Evolutionary conservation across 768 basidiomycete genomes (phyloP).

Genomic region (Mycena leptocephala): DNA sequence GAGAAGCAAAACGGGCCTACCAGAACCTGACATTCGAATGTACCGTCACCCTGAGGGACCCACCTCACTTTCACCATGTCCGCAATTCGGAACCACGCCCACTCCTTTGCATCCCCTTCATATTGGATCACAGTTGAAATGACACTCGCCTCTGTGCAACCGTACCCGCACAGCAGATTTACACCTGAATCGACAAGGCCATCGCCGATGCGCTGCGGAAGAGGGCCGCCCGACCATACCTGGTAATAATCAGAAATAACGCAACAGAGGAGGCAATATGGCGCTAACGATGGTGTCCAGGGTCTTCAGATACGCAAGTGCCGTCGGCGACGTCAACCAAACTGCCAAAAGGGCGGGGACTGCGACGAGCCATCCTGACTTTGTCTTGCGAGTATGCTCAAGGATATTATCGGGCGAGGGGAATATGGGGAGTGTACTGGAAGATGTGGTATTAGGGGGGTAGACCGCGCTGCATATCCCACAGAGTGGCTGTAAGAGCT

Average conservation of each 20-base stretch:
- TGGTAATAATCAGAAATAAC: no score
- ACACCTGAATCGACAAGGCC: conserved; percentile 51
- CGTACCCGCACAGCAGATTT: conserved; percentile 49
- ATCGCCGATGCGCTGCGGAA: conserved; percentile 54
- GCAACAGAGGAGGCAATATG: neutral
- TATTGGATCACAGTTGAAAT: conserved; percentile 34
- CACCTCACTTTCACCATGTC: conserved; percentile 48
- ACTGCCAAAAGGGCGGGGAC: conserved; percentile 57
- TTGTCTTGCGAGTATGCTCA: conserved; percentile 46
- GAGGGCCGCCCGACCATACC: conserved; percentile 57
- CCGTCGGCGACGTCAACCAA: conserved; percentile 50
- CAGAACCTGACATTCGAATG: conserved; percentile 56
- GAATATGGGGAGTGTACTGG: conserved; percentile 47
- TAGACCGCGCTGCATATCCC: conserved; percentile 45
- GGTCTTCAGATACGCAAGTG: conserved; percentile 42
- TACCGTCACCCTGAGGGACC: conserved; percentile 53
- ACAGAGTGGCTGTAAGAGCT: conserved; percentile 49
- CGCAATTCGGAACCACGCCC: conserved; percentile 50
- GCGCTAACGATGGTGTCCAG: conserved; percentile 40
- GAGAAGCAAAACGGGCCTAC: conserved; percentile 39
- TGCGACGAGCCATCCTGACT: conserved; percentile 47
- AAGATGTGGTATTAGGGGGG: conserved; percentile 46
- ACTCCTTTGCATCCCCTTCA: conserved; percentile 42
- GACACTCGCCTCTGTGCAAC: conserved; percentile 53
- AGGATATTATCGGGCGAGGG: conserved; percentile 59